Percentiles rank a stretch among this genome's conserved stretches.
These are phyloP conservation scores for Globisporangium middletonii DNA, from an alignment of 352 stramenopile genomes.

Conservation along the genomic window DNA sequence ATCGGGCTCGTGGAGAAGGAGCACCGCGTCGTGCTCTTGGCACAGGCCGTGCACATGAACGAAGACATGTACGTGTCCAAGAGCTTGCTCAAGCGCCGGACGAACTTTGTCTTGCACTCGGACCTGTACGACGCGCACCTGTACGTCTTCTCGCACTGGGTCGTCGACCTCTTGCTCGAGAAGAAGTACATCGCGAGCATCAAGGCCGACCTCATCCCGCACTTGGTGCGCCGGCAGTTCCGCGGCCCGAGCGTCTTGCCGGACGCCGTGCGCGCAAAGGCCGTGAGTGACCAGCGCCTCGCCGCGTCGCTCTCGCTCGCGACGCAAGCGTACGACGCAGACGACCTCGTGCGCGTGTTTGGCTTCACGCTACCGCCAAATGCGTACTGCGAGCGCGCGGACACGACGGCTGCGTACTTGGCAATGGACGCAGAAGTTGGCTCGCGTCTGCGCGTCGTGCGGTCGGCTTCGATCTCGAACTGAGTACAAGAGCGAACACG, in stretches of 20 bases:
- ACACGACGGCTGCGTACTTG: conserved; percentile 65
- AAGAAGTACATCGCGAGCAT: conserved; percentile 85
- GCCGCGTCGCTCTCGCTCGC: conserved; percentile 57
- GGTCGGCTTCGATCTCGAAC: conserved; percentile 44
- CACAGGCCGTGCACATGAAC: conserved; percentile 75
- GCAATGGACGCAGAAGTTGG: conserved; percentile 73
- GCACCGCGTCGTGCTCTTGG: conserved; percentile 61
- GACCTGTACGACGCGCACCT: conserved; percentile 81
- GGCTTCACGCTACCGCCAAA: conserved; percentile 66
- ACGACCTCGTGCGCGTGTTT: conserved; percentile 74
- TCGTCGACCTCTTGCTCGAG: conserved; percentile 66
- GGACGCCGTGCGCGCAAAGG: conserved; percentile 48
- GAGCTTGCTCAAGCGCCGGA: conserved; percentile 64
- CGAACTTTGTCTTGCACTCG: conserved; percentile 68
- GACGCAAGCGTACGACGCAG: conserved; percentile 36
- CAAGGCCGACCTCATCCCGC: conserved; percentile 74
- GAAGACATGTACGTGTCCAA: conserved; percentile 78
- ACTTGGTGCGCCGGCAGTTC: conserved; percentile 76
- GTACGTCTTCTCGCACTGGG: conserved; percentile 85
- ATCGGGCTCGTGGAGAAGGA: conserved; percentile 65
- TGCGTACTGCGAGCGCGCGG: conserved; percentile 73
- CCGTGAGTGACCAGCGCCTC: conserved; percentile 48
- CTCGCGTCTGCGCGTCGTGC: conserved; percentile 58
- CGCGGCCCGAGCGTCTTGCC: conserved; percentile 49
- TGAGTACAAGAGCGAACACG: conserved; percentile 10